These are phyloP conservation scores for Pyricularia sp. DNA, from an alignment of 2,329 filamentous ascomycete species.

Conservation along the genomic window DNA sequence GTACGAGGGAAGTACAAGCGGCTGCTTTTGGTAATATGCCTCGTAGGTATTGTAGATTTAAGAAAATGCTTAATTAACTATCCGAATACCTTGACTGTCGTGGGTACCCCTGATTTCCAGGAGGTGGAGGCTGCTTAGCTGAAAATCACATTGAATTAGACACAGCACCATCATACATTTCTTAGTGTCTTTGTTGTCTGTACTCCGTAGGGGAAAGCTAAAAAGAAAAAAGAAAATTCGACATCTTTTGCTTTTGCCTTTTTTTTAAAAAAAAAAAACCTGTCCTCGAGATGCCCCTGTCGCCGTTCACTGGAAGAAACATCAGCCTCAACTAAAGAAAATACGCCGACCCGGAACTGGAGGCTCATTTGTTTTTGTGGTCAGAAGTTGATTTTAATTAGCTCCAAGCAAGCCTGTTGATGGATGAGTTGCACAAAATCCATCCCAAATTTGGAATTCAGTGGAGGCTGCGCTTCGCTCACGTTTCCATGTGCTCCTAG, in stretches of 20 bases:
- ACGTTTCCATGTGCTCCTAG: background rate
- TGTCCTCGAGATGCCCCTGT: no score
- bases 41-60: background rate
- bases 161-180: background rate
- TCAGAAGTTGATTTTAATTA: background rate
- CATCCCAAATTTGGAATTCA: background rate
- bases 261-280: background rate
- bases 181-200: background rate
- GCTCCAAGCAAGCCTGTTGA: background rate
- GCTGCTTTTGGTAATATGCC: background rate
- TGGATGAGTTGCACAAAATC: background rate
- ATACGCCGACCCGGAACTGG: background rate
- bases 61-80: background rate
- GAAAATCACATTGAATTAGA: background rate
- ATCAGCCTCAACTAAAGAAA: background rate
- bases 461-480: background rate
- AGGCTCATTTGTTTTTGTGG: background rate
- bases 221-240: no score
- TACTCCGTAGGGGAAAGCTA: background rate
- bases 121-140: background rate
- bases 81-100: background rate
- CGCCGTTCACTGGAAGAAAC: background rate
- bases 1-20: background rate
- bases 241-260: background rate
- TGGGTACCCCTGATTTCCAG: background rate